A percentile compares a stretch with the other conserved stretches of the same genome.
These are phyloP conservation scores for Coprinellus aureogranulatus DNA, from an alignment of 768 basidiomycete genomes.

Conservation along the genomic window DNA sequence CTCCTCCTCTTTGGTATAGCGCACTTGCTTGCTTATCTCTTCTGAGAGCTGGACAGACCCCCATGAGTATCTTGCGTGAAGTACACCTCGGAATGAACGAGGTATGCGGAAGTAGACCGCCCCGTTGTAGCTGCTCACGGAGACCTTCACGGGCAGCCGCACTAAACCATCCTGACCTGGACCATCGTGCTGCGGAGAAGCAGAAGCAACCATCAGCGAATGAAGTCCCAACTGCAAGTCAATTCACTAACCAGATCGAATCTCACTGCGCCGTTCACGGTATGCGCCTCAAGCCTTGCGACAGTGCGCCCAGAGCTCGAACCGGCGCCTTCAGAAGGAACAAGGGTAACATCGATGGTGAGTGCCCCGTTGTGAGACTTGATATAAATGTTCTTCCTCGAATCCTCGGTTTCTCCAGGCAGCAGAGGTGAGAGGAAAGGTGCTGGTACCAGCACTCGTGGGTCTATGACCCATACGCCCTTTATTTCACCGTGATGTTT, in stretches of 20 bases:
- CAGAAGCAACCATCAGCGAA: neutral
- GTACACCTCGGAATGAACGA: slow-evolving; percentile 38
- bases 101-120: slow-evolving; percentile 35
- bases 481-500: slow-evolving; percentile 25
- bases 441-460: slow-evolving; percentile 24
- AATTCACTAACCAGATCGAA: slow-evolving; percentile 27
- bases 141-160: slow-evolving; percentile 25
- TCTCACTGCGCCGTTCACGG: slow-evolving; percentile 28
- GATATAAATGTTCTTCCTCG: slow-evolving; percentile 27
- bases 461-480: slow-evolving; percentile 28
- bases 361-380: slow-evolving; percentile 29
- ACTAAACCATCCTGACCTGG: neutral
- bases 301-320: neutral
- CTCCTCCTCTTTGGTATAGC: slow-evolving; percentile 31
- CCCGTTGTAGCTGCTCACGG: slow-evolving; percentile 27
- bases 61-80: slow-evolving; percentile 31
- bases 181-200: neutral
- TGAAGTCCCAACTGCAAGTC: neutral
- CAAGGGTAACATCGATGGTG: slow-evolving; percentile 19
- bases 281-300: slow-evolving; percentile 23
- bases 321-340: slow-evolving; percentile 9
- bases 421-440: slow-evolving; percentile 24
- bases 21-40: slow-evolving; percentile 25
- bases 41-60: slow-evolving; percentile 34
- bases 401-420: slow-evolving; percentile 23